phyloP scores from a whole-genome alignment of 2,329 filamentous ascomycete species.

The Aspergillus chevalieri region DNA sequence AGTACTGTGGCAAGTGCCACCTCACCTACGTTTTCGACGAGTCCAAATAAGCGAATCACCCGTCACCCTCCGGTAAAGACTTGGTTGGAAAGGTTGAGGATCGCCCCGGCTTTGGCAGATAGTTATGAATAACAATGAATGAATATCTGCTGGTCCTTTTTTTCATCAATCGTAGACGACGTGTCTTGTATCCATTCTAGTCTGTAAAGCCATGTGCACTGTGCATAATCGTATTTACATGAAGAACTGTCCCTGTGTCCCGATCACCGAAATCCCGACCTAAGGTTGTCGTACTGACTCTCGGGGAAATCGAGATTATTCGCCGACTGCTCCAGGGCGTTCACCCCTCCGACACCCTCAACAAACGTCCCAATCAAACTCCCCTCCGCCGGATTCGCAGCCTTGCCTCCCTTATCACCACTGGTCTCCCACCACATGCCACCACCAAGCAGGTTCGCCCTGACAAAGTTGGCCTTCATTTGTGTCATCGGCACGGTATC shows the following conservation, averaged over 20 bases:
- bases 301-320: slow-evolving; percentile 35
- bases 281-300: slow-evolving; percentile 37
- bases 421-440: slow-evolving; percentile 96
- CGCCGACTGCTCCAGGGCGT: slow-evolving; percentile 27
- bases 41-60: slow-evolving; percentile 45
- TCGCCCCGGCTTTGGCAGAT: background rate
- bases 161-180: background rate
- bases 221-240: no score
- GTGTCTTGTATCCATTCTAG: background rate
- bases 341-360: slow-evolving; percentile 28
- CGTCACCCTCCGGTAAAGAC: slow-evolving; percentile 9
- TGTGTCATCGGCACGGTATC: slow-evolving; percentile 55
- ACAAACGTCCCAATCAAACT: slow-evolving; percentile 61
- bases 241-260: no score
- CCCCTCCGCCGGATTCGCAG: slow-evolving; percentile 31
- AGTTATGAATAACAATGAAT: slow-evolving; percentile 8
- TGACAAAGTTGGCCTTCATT: slow-evolving; percentile 67
- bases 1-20: slow-evolving; percentile 80
- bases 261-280: slow-evolving; percentile 19
- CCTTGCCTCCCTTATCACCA: slow-evolving; percentile 60
- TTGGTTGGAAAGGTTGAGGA: background rate
- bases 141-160: slow-evolving; percentile 4
- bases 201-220: no score
- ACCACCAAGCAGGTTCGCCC: slow-evolving; percentile 63
- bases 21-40: slow-evolving; percentile 67